A percentile compares a stretch with the other conserved stretches of the same genome.
Evolutionary conservation across 495 filamentous ascomycete genomes (phyloP).

Genomic region (Thermothielavioides terrestris): DNA sequence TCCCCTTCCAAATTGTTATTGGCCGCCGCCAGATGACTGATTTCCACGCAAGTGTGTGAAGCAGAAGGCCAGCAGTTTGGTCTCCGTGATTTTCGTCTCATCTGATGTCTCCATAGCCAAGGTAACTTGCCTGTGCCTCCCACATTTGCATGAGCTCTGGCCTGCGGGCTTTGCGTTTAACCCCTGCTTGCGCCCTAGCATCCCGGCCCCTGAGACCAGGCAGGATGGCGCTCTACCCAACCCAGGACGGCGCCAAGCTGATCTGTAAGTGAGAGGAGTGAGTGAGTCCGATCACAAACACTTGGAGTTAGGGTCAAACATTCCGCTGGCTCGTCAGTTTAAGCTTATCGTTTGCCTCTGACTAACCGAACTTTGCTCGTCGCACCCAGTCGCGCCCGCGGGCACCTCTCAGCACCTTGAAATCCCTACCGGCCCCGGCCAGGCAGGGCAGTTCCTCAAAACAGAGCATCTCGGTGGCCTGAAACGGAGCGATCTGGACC

Average conservation of each 20-base stretch:
- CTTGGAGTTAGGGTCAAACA: too few species aligned
- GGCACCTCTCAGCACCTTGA: constrained; percentile 17
- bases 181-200: neutral
- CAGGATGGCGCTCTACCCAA: constrained; percentile 41
- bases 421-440: constrained; percentile 26
- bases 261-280: constrained; percentile 48
- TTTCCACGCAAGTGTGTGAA: too few species aligned
- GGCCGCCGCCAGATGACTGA: too few species aligned
- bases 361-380: neutral
- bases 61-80: too few species aligned
- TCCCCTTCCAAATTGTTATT: too few species aligned
- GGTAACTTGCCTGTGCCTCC: neutral
- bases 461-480: constrained; percentile 37
- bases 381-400: constrained; percentile 30
- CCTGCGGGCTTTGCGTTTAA: constrained; percentile 1
- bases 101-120: neutral
- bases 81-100: neutral
- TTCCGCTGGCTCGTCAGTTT: too few species aligned
- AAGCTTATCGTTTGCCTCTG: neutral
- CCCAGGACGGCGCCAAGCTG: constrained; percentile 35
- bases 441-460: constrained; percentile 56
- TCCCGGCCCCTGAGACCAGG: constrained; percentile 5
- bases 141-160: neutral
- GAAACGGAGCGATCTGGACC: constrained; percentile 42
- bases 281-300: too few species aligned